Conservation (phyloP, 164 flowering plant species). For the Nymphaea colorata region DNA sequence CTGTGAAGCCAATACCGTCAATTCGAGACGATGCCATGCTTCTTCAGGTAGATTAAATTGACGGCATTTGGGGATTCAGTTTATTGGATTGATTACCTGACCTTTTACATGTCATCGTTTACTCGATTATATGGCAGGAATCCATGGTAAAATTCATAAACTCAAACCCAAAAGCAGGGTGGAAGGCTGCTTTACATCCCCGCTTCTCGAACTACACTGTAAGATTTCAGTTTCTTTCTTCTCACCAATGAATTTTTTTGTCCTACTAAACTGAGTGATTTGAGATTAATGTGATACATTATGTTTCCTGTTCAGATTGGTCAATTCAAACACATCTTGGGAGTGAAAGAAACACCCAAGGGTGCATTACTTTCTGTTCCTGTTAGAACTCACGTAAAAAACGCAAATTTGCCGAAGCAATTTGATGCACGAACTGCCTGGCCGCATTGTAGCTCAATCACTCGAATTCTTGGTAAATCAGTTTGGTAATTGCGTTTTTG, state of each 20-base stretch:
- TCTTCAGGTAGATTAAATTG: conserved; percentile 19
- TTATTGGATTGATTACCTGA: too few species aligned
- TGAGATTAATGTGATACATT: background rate
- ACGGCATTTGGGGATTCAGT: too few species aligned
- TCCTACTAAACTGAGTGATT: background rate
- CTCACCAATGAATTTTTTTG: background rate
- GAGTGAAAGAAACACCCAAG: conserved; percentile 57
- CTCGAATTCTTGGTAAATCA: conserved; percentile 64
- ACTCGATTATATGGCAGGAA: conserved; percentile 28
- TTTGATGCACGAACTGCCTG: conserved; percentile 89
- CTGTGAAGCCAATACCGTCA: conserved; percentile 9
- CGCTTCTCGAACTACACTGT: conserved; percentile 68
- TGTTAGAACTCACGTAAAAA: conserved; percentile 36
- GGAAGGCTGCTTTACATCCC: conserved; percentile 72
- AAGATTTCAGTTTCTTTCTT: conserved; percentile 14
- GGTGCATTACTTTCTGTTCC: conserved; percentile 27
- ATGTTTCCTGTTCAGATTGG: conserved; percentile 31
- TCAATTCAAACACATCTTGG: conserved; percentile 73
- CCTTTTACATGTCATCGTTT: background rate
- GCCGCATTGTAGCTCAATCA: conserved; percentile 70
- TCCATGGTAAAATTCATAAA: conserved; percentile 42
- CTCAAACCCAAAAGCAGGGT: conserved; percentile 59
- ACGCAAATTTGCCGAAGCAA: conserved; percentile 46
- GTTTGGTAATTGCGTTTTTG: background rate
- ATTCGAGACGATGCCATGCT: conserved; percentile 7